A percentile compares a stretch with the other conserved stretches of the same genome.
Conservation (phyloP, 1,284 basidiomycete species). For the Hypsizygus ulmarius region DNA sequence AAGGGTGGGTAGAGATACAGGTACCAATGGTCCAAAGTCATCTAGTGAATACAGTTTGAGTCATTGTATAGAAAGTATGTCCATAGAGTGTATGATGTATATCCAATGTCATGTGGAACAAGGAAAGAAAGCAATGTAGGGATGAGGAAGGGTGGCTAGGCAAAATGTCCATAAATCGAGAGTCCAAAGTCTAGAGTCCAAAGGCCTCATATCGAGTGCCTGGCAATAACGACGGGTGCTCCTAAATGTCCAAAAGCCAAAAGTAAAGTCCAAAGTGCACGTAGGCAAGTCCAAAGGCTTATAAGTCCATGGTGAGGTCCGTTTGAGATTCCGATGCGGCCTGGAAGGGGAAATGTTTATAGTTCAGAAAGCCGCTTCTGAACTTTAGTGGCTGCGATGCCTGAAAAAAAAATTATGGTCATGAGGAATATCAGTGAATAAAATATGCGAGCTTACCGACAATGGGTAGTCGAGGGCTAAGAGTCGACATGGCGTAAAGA, state of each 20-base stretch:
- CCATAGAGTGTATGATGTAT: background rate
- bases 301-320: constrained; percentile 15
- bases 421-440: background rate
- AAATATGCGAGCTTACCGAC: constrained; percentile 40
- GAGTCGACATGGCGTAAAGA: constrained; percentile 60
- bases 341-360: constrained; percentile 21
- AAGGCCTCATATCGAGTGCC: constrained; percentile 1
- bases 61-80: background rate
- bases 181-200: constrained; percentile 10
- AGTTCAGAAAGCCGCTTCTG: constrained; percentile 40
- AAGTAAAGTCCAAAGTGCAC: constrained; percentile 14
- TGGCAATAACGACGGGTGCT: constrained; percentile 16
- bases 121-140: background rate
- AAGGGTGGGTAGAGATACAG: background rate
- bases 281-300: constrained; percentile 14
- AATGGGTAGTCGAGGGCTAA: constrained; percentile 58
- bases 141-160: background rate
- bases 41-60: constrained; percentile 10
- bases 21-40: constrained; percentile 1
- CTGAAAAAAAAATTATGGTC: constrained; percentile 15
- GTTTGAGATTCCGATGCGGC: background rate
- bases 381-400: constrained; percentile 30
- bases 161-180: constrained; percentile 1
- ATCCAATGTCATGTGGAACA: background rate
- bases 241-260: constrained; percentile 21